phyloP scores from a whole-genome alignment of 176 grass and related monocot genomes.

The Ensete glaucum region DNA sequence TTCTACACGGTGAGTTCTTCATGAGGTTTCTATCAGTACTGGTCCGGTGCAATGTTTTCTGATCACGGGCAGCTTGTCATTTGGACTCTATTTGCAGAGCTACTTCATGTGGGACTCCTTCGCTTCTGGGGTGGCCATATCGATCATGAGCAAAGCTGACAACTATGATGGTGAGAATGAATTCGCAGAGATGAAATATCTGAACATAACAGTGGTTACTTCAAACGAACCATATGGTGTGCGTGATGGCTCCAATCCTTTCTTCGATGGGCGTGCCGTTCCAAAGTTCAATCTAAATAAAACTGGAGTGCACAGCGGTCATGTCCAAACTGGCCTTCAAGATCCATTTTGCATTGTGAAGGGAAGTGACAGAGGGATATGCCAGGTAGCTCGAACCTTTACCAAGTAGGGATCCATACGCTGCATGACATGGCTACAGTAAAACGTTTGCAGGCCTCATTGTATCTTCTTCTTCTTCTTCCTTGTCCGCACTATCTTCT shows the following conservation, averaged over 20 bases:
- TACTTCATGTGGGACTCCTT: conserved; percentile 96
- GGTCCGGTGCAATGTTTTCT: neutral
- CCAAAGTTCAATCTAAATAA: conserved; percentile 61
- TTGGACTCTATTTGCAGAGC: conserved; percentile 39
- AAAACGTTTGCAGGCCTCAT: neutral
- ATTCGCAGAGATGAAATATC: conserved; percentile 61
- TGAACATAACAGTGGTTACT: conserved; percentile 73
- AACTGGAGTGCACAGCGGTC: conserved; percentile 64
- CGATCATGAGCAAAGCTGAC: conserved; percentile 53
- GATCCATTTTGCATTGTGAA: conserved; percentile 60
- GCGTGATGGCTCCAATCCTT: conserved; percentile 65
- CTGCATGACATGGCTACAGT: neutral
- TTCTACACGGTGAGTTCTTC: conserved; percentile 51
- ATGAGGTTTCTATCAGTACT: neutral
- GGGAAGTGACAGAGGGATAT: conserved; percentile 55
- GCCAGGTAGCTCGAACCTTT: conserved; percentile 40
- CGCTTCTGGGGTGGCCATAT: conserved; percentile 52
- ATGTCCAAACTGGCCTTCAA: conserved; percentile 62
- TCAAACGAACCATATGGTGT: conserved; percentile 65
- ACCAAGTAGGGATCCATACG: neutral
- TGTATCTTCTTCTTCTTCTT: neutral
- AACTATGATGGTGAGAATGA: conserved; percentile 50
- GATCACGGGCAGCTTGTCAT: neutral
- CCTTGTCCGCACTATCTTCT: neutral
- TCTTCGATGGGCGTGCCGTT: conserved; percentile 35